Evolutionary conservation across 1,139 yeast species (phyloP).

Genomic region (Candida freyschussii): DNA sequence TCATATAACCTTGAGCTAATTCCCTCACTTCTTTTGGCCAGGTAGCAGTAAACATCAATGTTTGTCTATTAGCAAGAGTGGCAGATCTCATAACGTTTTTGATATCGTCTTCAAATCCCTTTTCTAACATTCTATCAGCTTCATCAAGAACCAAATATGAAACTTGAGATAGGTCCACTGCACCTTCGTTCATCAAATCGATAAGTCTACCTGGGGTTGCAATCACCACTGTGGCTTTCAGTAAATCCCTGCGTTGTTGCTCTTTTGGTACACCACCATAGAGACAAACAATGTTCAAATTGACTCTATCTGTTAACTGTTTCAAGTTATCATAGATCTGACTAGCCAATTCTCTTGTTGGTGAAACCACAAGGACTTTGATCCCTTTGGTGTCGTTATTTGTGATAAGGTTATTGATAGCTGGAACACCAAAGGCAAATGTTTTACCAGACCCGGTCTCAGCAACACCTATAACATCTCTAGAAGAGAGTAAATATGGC

Average conservation of each 20-base stretch:
- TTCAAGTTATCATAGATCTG: slow-evolving; percentile 86
- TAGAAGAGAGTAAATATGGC: slow-evolving; percentile 80
- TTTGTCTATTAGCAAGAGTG: slow-evolving; percentile 82
- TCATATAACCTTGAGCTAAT: slow-evolving; percentile 84
- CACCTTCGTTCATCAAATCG: slow-evolving; percentile 86
- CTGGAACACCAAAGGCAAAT: slow-evolving; percentile 96
- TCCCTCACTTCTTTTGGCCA: slow-evolving; percentile 98
- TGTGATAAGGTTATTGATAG: slow-evolving; percentile 60
- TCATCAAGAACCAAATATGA: slow-evolving; percentile 88
- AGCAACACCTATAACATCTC: slow-evolving; percentile 95
- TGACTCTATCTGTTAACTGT: slow-evolving; percentile 56
- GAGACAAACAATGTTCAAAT: slow-evolving; percentile 72
- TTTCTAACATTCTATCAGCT: slow-evolving; percentile 97
- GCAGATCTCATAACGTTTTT: slow-evolving; percentile 77
- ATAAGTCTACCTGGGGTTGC: slow-evolving; percentile 97
- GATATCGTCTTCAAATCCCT: slow-evolving; percentile 96
- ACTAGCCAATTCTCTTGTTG: slow-evolving; percentile 94
- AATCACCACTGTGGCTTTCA: slow-evolving; percentile 68
- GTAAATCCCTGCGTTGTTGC: slow-evolving; percentile 71
- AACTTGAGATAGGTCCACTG: slow-evolving; percentile 63
- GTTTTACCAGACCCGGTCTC: slow-evolving; percentile 99
- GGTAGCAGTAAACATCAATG: slow-evolving; percentile 97
- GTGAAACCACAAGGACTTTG: slow-evolving; percentile 82
- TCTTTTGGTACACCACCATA: slow-evolving; percentile 98
- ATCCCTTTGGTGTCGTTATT: slow-evolving; percentile 39